Evolutionary conservation across 1,284 basidiomycete species (phyloP).

Genomic region (Inonotus obliquus): DNA sequence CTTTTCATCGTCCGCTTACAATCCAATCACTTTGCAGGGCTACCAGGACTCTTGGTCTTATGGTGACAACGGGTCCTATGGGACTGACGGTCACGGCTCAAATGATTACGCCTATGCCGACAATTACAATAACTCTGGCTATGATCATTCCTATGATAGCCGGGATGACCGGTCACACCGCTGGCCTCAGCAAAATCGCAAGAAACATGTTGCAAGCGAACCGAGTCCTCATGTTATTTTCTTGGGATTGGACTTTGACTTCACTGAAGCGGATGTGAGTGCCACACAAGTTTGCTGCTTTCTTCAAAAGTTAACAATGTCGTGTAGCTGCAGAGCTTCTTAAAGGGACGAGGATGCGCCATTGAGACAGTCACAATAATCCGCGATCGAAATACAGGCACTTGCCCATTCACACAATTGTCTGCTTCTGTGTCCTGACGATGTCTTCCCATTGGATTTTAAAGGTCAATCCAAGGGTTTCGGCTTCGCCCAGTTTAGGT

Average conservation of each 20-base stretch:
- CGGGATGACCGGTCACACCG: slow-evolving; percentile 38
- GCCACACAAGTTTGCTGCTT: slow-evolving; percentile 11
- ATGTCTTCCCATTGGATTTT: slow-evolving; percentile 49
- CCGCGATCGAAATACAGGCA: slow-evolving; percentile 89
- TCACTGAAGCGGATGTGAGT: slow-evolving; percentile 82
- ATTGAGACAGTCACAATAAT: slow-evolving; percentile 88
- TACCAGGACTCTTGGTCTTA: slow-evolving; percentile 45
- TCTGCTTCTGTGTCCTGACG: slow-evolving; percentile 62
- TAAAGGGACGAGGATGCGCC: slow-evolving; percentile 51
- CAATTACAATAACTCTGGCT: slow-evolving; percentile 33
- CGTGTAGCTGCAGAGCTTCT: slow-evolving; percentile 62
- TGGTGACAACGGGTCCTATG: slow-evolving; percentile 30
- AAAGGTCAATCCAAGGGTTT: slow-evolving; percentile 88
- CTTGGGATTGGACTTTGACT: slow-evolving; percentile 83
- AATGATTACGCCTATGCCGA: slow-evolving; percentile 31
- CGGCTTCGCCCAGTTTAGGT: slow-evolving; percentile 89
- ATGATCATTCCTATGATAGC: slow-evolving; percentile 20
- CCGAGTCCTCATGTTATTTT: slow-evolving; percentile 88
- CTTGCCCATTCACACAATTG: slow-evolving; percentile 73
- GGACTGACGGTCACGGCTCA: slow-evolving; percentile 28
- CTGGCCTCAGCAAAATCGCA: slow-evolving; percentile 47
- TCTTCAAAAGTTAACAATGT: slow-evolving; percentile 42
- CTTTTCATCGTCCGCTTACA: slow-evolving; percentile 18
- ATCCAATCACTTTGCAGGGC: slow-evolving; percentile 34
- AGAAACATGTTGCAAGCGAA: slow-evolving; percentile 72